phyloP scores from a whole-genome alignment of 106 monocot genomes.

The Dendrobium officinale region DNA sequence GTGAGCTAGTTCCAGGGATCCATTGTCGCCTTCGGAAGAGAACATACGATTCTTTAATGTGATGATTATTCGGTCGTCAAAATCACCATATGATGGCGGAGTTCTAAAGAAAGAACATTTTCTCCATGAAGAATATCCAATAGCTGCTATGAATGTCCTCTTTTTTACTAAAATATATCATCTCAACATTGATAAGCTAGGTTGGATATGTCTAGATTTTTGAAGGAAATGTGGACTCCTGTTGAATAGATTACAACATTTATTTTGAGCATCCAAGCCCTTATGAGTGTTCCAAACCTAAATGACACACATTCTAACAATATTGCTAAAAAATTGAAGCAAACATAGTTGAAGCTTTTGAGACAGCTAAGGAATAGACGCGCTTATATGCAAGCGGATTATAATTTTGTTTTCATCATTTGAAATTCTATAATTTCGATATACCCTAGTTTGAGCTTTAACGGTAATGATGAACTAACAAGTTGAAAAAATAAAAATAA shows the following conservation, averaged over 20 bases:
- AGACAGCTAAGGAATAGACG: slow-evolving; percentile 93
- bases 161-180: slow-evolving; percentile 92
- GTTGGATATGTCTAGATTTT: slow-evolving; percentile 82
- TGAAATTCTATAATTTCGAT: too few species aligned
- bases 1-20: too few species aligned
- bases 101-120: too few species aligned
- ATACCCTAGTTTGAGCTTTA: too few species aligned
- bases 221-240: slow-evolving; percentile 91
- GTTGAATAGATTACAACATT: slow-evolving; percentile 82
- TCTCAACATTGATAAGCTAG: slow-evolving; percentile 88
- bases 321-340: slow-evolving; percentile 94
- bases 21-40: too few species aligned
- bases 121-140: too few species aligned
- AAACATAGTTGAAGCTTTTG: slow-evolving; percentile 84
- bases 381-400: slow-evolving; percentile 67
- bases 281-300: slow-evolving; percentile 88
- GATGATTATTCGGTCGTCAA: too few species aligned
- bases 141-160: slow-evolving; percentile 36
- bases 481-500: too few species aligned
- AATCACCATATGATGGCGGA: too few species aligned
- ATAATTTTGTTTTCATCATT: slow-evolving; percentile 8
- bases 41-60: too few species aligned
- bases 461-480: too few species aligned
- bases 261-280: slow-evolving; percentile 86
- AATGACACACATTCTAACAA: slow-evolving; percentile 92